Conservation (phyloP, 164 flowering plant species). For the Umbilicus rupestris region DNA sequence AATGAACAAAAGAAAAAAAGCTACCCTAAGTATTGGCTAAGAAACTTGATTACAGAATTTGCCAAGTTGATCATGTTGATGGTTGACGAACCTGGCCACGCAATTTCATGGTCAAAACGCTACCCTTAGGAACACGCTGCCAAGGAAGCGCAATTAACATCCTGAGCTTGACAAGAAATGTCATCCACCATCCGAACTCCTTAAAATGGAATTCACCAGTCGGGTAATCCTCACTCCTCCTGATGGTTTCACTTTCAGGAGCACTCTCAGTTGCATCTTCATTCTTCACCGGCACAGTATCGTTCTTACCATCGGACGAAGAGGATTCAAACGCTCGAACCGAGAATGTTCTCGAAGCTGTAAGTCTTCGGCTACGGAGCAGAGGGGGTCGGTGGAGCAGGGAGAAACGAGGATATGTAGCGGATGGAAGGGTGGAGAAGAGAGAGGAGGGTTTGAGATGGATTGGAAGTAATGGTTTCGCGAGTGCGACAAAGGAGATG, state of each 20-base stretch:
- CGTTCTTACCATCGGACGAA: background rate
- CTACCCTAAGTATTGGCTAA: no score
- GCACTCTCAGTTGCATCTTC: constrained; percentile 5
- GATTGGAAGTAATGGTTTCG: background rate
- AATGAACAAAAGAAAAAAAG: no score
- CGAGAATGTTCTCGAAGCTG: background rate
- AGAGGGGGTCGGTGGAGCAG: background rate
- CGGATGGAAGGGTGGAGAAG: background rate
- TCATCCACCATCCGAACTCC: constrained; percentile 44
- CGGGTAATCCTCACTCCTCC: constrained; percentile 40
- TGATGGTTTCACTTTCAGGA: background rate
- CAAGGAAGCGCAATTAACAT: constrained; percentile 80
- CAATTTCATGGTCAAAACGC: constrained; percentile 65
- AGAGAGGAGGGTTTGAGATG: background rate
- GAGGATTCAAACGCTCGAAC: background rate
- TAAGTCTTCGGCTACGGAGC: background rate
- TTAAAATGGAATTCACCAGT: constrained; percentile 56
- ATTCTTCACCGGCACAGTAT: constrained; percentile 10
- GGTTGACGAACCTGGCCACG: constrained; percentile 68
- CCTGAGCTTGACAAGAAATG: constrained; percentile 47
- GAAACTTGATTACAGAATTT: no score
- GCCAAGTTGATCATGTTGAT: background rate
- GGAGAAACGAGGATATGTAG: background rate
- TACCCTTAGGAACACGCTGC: constrained; percentile 74
- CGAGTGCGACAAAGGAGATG: background rate